These are phyloP conservation scores for Mikania micrantha DNA, from an alignment of 129 eudicot species.

Conservation along the genomic window DNA sequence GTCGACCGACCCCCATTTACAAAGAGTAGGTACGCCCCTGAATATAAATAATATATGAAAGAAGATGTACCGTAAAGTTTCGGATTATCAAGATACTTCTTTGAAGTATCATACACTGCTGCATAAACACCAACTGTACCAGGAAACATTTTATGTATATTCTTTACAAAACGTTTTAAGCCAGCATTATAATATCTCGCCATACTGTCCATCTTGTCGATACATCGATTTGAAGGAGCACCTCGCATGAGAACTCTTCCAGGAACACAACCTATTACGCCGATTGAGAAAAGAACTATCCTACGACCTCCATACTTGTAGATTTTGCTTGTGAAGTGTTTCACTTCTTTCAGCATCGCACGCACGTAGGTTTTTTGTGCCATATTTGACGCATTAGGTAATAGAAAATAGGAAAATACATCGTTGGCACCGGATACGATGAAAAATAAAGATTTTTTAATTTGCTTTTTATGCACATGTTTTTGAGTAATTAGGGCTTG, in stretches of 20 bases:
- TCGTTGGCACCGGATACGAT: slow-evolving; percentile 65
- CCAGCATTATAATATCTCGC: slow-evolving; percentile 48
- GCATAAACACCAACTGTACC: slow-evolving; percentile 53
- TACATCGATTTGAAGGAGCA: slow-evolving; percentile 35
- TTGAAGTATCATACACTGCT: slow-evolving; percentile 32
- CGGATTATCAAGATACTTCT: slow-evolving; percentile 34
- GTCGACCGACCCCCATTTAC: too few relatives aligned
- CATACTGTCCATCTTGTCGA: slow-evolving; percentile 43
- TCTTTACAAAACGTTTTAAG: slow-evolving; percentile 32
- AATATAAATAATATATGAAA: background rate
- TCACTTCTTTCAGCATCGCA: slow-evolving; percentile 46
- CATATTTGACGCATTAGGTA: slow-evolving; percentile 22
- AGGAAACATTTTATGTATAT: slow-evolving; percentile 33
- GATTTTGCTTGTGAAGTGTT: slow-evolving; percentile 31
- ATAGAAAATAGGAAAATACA: slow-evolving; percentile 46
- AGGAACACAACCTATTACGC: slow-evolving; percentile 75
- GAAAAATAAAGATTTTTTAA: slow-evolving; percentile 36
- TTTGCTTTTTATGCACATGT: slow-evolving; percentile 24
- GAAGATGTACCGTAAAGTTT: slow-evolving; percentile 37
- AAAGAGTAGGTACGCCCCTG: too few relatives aligned
- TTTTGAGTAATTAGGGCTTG: slow-evolving; percentile 32
- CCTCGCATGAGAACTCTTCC: slow-evolving; percentile 46
- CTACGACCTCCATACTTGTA: slow-evolving; percentile 53
- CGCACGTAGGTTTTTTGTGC: slow-evolving; percentile 36
- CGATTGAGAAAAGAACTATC: slow-evolving; percentile 45